Conservation (phyloP, 1,284 basidiomycete genomes). For the Ceratobasidium sp. region DNA sequence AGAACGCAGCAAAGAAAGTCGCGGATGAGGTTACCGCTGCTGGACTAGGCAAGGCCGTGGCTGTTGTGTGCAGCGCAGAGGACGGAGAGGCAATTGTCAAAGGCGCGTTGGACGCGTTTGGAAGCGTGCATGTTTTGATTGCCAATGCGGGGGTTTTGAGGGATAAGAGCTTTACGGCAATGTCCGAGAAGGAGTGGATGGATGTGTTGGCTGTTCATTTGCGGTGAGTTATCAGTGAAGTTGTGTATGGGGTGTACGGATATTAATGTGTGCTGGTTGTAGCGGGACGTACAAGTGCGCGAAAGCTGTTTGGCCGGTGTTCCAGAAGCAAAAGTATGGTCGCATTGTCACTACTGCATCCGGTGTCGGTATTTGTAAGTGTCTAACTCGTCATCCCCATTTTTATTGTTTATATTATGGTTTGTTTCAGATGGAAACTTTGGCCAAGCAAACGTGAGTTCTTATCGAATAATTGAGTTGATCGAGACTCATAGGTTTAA, state of each 20-base stretch:
- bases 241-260: neutral
- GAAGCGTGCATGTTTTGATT: constrained; percentile 88
- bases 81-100: constrained; percentile 94
- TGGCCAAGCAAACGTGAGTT: constrained; percentile 85
- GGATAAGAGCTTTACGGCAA: constrained; percentile 90
- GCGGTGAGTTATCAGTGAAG: constrained; percentile 63
- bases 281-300: constrained; percentile 86
- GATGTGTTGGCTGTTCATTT: constrained; percentile 91
- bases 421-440: constrained; percentile 85
- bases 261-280: constrained; percentile 27
- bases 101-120: constrained; percentile 89
- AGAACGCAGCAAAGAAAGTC: constrained; percentile 86
- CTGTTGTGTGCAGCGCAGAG: constrained; percentile 90
- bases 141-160: constrained; percentile 97
- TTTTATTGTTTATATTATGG: constrained; percentile 45
- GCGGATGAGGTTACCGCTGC: constrained; percentile 89
- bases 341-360: constrained; percentile 96
- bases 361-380: constrained; percentile 90
- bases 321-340: constrained; percentile 97
- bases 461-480: neutral
- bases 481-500: constrained; percentile 3
- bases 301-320: constrained; percentile 97
- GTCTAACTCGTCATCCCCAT: neutral
- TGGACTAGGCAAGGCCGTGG: constrained; percentile 85
- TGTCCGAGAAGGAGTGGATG: constrained; percentile 97